Evolutionary conservation across 108 stramenopile species (phyloP), one percentile per base, ranked within the genome.

Genomic region (Thalassiosira profunda): DNA sequence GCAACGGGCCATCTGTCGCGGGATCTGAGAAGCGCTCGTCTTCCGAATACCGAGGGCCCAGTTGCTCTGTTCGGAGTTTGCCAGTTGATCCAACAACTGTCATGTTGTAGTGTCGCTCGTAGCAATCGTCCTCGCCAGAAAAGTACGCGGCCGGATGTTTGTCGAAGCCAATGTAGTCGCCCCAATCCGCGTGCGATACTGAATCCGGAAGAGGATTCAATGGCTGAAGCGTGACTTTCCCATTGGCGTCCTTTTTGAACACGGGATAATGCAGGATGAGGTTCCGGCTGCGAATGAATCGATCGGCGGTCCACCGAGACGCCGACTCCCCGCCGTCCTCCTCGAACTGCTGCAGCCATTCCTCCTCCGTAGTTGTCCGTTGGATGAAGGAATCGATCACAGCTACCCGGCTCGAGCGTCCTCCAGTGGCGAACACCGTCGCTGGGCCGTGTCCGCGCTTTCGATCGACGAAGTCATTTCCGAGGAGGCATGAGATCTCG

Each of bases 191-290:
- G 21, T 54, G 10, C 5, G 52, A 54, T 12, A 58, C 15, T 40
- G 15, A n/a, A 36, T 6, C 6, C 33, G 57, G 57, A 9, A 58
- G 57, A 58, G 57, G 57, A 36, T 35, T 58, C 21, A 58, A 21
- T 37, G 57, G 31, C 4, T 21, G 18, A 11, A 58, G 14, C 3
- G 12, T 5, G 4, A 58, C 15, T 37, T 5, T 37, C 4, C 35
- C 35, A 10, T 5, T 37, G 17, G 57, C 7, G 10, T 37, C 15
- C 15, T 37, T 12, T 31, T 37, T 14, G 18, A 58, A 58, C 34
- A 58, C 57, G 4, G 34, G 57, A 37, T 34, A 34, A 37, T 58
- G 35, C 40, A 26, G 21, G 6, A 58, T 58, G 28, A 37, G 15
- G 8, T 58, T 58, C 34, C 57, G 4, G 17, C 21, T 26, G 4